Evolutionary conservation across 805 yeast species (phyloP), one percentile per base, ranked within the genome.

Genomic region (Zygosaccharomyces pseudorouxii): DNA sequence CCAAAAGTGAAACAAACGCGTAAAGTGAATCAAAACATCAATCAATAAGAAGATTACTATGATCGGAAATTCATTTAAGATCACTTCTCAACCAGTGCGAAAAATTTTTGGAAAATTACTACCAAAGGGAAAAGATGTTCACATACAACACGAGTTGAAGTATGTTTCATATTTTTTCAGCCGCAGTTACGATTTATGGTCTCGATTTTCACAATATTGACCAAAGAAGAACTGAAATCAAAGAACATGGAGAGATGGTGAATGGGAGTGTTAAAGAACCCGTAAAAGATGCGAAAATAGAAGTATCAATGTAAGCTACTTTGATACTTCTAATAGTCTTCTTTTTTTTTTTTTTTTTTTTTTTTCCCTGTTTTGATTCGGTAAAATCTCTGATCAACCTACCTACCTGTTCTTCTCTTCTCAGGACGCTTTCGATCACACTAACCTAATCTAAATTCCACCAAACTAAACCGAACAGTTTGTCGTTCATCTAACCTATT

Each of bases 131-230:
- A 40, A 40, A 28, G 12, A 16, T 11, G 23, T 29, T 31, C 33
- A 29, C 3, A 27, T 40, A 5, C 43, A 2, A 28, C 38, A 22
- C 41, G 46, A 14, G 27, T 30, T 35, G 36, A 23, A 30, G 18
- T 18, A 12, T 38, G 52, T 49, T 49, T 49, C 52, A 49, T 37
- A 35, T n/a, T 33, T 19, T 45, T 38, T 31, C 43, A 38, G 46
- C 52, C 49, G 29, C 52, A 39, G 45, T 40, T 30, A 45, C 45
- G 38, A 38, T 23, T 8, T 31, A 16, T 25, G 31, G 42, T 29
- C 44, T 38, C 31, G 47, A 38, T 25, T 29, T 37, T n/a, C 22
- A 5, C 9, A 14, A 9, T n/a, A 14, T 33, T 40, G 44, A 40
- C 44, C 37, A 40, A 40, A 40, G 35, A 40, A 40, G 37, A 40